Base-by-base conservation (phyloP, 1,284 basidiomycete species). In the Thecaphora thlaspeos region DNA sequence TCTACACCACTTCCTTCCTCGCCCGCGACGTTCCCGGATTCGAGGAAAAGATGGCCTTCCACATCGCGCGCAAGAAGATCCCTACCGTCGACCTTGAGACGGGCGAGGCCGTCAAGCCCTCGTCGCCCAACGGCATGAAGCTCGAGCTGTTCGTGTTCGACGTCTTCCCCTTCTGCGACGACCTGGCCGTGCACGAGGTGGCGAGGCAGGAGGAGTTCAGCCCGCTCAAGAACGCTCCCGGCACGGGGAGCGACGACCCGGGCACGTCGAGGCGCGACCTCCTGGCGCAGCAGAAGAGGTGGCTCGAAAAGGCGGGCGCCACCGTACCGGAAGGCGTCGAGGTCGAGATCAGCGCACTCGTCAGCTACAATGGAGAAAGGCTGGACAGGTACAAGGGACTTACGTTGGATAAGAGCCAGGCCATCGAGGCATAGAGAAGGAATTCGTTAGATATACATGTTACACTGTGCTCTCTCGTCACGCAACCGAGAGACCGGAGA, bases 131-230 rank as follows among this genome's bases (percentile, higher is more conserved):
- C 79, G 95, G 95, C 53, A 95, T 98, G 90, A 99, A 99, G 81
- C 85, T 99, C 65, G 95, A 99, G 80, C 83, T 96, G 80, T 99
- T 98, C 80, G 89, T 99, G 46, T 99, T 98, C 75, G 94, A 99
- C 80, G 95, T 99, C 44, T 97, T 99, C 83, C 94, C 95, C 7
- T 92, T 87, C 81, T 90, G 90, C 41, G 55, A 59, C 43, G 46
- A 61, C 26, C 90, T 98, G 55, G 85, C 88, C 37, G 90, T 97
- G 28, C 81, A 97, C 77, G 93, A 97, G 79, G 91, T 96, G 38
- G 84, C 85, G 46, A 83, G 95, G 46, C 82, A 83, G 56, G 90
- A 94, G 57, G 94, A 98, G 80, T 99, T 99, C 74, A 91, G 89
- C 62, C 93, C 93, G 30, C 81, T 99, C 73, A 99, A 99, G 83